Evolutionary conservation across 495 filamentous ascomycete genomes (phyloP), one percentile per base, ranked within the genome.

Genomic region (Ramalina peruviana): DNA sequence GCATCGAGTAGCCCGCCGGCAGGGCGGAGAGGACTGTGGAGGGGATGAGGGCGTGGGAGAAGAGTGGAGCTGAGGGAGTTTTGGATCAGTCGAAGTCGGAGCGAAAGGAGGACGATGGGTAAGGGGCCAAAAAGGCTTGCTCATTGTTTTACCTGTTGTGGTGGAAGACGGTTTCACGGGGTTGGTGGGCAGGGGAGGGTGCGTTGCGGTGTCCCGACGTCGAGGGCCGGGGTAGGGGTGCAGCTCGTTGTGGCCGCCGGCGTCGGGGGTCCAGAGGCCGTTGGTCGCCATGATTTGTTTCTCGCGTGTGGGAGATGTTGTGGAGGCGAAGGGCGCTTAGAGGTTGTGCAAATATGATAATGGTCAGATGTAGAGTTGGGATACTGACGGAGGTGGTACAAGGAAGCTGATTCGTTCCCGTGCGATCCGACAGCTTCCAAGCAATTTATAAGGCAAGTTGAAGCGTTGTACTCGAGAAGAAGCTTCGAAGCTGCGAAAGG

Each of bases 1-100:
- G 88, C 57, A 93, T 75, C 17, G 70, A 79, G 73, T 97, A 97
- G 58, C 81, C 79, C 54, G 79, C 69, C 26, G 92, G 90, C 0
- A 97, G 79, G 20, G 70, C 66, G 30, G 81, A 68, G 49, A 78
- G 67, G 46, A 94, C 83, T 36, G 71, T 66, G 19, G 86, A 78
- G 13, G 88, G 86, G 65, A 97, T 82, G 45, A 97, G 80, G 51
- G 78, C 65, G 50, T 79, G 57, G 20, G 78, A 72, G 75, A 95
- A 94, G 63, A 94, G 83, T 13, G 77, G 78, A 38, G 67, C 63
- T 51, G 69, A 59, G 42, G 26, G 50, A 43, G 42, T 46, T n/a
- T n/a, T n/a, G n/a, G n/a, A n/a, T n/a, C n/a, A n/a, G n/a, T n/a
- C n/a, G 11, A 19, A 25, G 43, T 5, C 3, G n/a, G 25, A 11